Base-by-base conservation (phyloP, 345 rosid species). In the Rhodamnia argentea region DNA sequence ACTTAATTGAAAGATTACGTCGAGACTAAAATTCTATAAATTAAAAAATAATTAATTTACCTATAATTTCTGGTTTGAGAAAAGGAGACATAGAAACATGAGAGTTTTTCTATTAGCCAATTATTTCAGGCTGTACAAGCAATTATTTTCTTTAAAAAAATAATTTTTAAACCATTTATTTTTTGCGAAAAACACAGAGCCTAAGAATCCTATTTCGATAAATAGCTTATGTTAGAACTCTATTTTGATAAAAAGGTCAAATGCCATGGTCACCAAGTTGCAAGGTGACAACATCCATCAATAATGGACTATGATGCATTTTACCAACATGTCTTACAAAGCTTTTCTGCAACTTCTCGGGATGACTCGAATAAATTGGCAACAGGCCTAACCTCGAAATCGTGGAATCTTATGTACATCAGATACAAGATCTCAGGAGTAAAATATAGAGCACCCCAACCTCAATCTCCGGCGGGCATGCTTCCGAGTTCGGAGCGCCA, bases 381-480 rank as follows among this genome's bases (percentile, higher is more conserved):
- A 22, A 70, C 47, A 70, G 47, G 81, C 81, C 78, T 70, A 70
- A 10, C 24, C 44, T 37, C 47, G 47, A 70, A 57, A 24, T 57
- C 13, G n/a, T 9, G n/a, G 26, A 70, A 70, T 70, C 81, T 70
- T 70, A 37, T 70, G 81, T 70, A 70, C 81, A 70, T 70, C 81
- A 70, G 15, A 70, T 70, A 70, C 78, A 70, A 37, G 81, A 70
- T 47, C 81, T 70, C 26, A 37, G 81, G 81, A 70, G 26, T 70
- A 18, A 70, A 64, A 64, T 14, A 37, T 37, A 37, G 47, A 70
- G 47, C 81, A 70, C 18, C 81, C 47, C 81, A 20, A 70, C 47
- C 81, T 70, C 81, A 2, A 70, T 70, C 81, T 70, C 78, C 7
- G 12, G 81, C 81, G 42, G 47, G 18, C 47, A 70, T 70, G 81